These are phyloP conservation scores for Phytophthora hibernalis DNA, from an alignment of 352 stramenopile species.

Conservation along the genomic window DNA sequence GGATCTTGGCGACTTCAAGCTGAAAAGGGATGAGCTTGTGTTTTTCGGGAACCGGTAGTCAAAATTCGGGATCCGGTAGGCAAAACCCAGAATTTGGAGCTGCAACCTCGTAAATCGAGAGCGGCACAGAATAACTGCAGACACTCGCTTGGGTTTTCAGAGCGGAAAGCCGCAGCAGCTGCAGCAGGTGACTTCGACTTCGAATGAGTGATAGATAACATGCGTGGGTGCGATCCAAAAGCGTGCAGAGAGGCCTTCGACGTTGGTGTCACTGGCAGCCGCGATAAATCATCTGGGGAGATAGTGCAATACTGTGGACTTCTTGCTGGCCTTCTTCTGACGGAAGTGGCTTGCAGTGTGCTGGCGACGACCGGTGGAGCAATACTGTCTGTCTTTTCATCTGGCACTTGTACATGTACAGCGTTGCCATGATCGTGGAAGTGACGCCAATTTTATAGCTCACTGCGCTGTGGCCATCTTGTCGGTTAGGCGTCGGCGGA, in stretches of 20 bases:
- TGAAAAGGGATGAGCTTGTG: background rate
- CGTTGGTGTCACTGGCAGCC: background rate
- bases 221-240: background rate
- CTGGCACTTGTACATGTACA: no score
- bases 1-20: background rate
- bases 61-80: background rate
- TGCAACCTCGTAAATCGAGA: no score
- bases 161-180: background rate
- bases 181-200: background rate
- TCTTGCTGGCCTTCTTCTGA: background rate
- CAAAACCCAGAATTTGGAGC: background rate
- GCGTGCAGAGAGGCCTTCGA: background rate
- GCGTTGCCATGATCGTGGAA: no score
- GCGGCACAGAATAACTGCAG: background rate
- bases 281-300: background rate
- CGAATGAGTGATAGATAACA: background rate
- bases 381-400: no score
- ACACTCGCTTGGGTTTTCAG: background rate
- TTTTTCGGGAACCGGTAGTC: background rate
- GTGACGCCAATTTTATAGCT: no score
- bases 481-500: background rate
- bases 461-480: no score
- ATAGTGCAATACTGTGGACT: background rate
- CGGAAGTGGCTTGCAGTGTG: background rate
- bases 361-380: no score